Evolutionary conservation across 495 filamentous ascomycete species (phyloP).

Genomic region (Talaromyces trachyspermus): DNA sequence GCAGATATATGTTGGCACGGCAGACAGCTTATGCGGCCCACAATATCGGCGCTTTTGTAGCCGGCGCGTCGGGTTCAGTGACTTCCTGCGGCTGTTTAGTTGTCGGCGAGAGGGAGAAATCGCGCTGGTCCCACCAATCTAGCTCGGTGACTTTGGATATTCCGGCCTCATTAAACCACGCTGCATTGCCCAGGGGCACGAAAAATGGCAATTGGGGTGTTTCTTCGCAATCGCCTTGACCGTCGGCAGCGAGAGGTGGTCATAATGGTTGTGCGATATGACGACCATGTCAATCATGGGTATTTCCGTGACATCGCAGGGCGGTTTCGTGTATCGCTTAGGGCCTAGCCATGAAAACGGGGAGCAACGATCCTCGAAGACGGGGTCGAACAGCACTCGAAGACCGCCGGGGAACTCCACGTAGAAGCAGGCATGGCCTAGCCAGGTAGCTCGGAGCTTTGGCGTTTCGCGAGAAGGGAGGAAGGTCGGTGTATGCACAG

Average conservation of each 20-base stretch:
- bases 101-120: slow-evolving; percentile 53
- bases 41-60: slow-evolving; percentile 43
- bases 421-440: slow-evolving; percentile 92
- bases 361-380: slow-evolving; percentile 82
- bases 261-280: slow-evolving; percentile 92
- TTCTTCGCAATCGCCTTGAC: slow-evolving; percentile 60
- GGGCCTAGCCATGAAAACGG: slow-evolving; percentile 68
- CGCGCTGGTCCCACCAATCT: slow-evolving; percentile 91
- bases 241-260: slow-evolving; percentile 75
- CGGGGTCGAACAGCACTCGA: slow-evolving; percentile 89
- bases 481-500: slow-evolving; percentile 64
- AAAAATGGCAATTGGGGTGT: slow-evolving; percentile 84
- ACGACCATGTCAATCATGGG: slow-evolving; percentile 81
- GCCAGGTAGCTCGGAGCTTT: slow-evolving; percentile 83
- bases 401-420: slow-evolving; percentile 86
- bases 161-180: slow-evolving; percentile 69
- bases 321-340: slow-evolving; percentile 71
- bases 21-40: slow-evolving; percentile 69
- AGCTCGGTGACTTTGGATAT: slow-evolving; percentile 74
- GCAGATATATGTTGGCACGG: slow-evolving; percentile 81
- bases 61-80: slow-evolving; percentile 17
- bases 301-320: slow-evolving; percentile 72
- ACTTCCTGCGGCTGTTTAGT: slow-evolving; percentile 14
- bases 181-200: slow-evolving; percentile 77
- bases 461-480: slow-evolving; percentile 50